A percentile compares a stretch with the other conserved stretches of the same genome.
Conservation (phyloP, 2,329 filamentous ascomycete species). For the Trichoderma oligosporum region DNA sequence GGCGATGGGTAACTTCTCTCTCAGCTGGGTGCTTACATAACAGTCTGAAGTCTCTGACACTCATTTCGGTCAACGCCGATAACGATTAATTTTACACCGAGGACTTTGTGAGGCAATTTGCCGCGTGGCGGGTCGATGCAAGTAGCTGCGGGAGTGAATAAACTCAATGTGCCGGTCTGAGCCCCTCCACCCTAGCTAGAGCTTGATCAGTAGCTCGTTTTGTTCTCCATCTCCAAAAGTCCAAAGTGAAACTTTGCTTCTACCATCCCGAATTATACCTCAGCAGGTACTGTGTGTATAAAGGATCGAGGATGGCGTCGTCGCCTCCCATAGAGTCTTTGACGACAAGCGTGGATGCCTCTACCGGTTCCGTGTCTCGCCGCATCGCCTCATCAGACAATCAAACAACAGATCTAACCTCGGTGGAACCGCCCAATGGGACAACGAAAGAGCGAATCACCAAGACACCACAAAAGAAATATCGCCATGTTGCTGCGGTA, state of each 20-base stretch:
- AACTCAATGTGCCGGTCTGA: slow-evolving; percentile 8
- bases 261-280: not conserved
- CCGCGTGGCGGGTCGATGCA: not conserved
- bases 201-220: slow-evolving; percentile 3
- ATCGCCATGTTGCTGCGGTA: slow-evolving; percentile 86
- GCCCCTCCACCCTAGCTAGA: slow-evolving; percentile 9
- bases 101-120: slow-evolving; percentile 11
- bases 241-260: not conserved
- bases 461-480: slow-evolving; percentile 53
- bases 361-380: slow-evolving; percentile 28
- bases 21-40: not conserved
- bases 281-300: not conserved
- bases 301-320: slow-evolving; percentile 7
- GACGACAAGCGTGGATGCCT: slow-evolving; percentile 36
- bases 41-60: not conserved
- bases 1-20: not conserved
- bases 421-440: slow-evolving; percentile 26
- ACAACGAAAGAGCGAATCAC: slow-evolving; percentile 25
- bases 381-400: slow-evolving; percentile 23
- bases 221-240: not conserved
- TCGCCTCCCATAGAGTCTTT: slow-evolving; percentile 42
- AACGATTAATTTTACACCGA: slow-evolving; percentile 13
- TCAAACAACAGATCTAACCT: slow-evolving; percentile 28
- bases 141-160: not conserved
- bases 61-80: slow-evolving; percentile 16